Evolutionary conservation across 1,284 basidiomycete species (phyloP), one percentile per base, ranked within the genome.

Genomic region (Phellinidium pouzarii): DNA sequence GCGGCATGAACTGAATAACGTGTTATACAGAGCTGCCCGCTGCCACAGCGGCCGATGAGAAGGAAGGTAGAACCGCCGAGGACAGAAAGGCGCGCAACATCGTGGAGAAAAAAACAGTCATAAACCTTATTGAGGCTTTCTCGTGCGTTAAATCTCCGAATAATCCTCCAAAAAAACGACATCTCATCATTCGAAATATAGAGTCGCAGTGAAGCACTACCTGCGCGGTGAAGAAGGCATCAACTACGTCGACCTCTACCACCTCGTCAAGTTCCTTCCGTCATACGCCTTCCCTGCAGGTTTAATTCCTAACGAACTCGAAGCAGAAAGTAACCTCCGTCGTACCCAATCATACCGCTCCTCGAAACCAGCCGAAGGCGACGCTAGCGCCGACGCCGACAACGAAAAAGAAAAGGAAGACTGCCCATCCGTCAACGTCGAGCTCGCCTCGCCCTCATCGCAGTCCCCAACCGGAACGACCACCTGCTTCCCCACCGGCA

Each of bases 191-290:
- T 19, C 20, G 17, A 6, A 20, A 42, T 43, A 23, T 48, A 61
- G 59, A 14, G 74, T 77, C 44, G 67, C 76, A 1, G 70, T 77
- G 19, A 78, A 78, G 63, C 77, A 78, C 60, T 78, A 82, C 60
- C 69, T 82, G 4, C 73, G 80, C 11, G 78, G 78, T 4, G 80
- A 84, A 65, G 79, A 82, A 58, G 84, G 84, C 5, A 80, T 82
- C 37, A 75, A 62, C 56, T 68, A 65, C 52, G 79, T 74, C 59
- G 82, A 85, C 62, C 68, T 86, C 3, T 83, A 80, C 64, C 77
- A 81, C 59, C 73, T 79, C 49, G 76, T 82, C 62, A 84, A 83
- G 62, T 84, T 78, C 65, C 73, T 86, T n/a, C 82, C 82, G 1
- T 70, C 76, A 4, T 85, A 85, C 60, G 74, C 76, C 1, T 67